These are phyloP conservation scores for Clathrospora elynae DNA, from an alignment of 2,329 filamentous ascomycete species.

Conservation along the genomic window DNA sequence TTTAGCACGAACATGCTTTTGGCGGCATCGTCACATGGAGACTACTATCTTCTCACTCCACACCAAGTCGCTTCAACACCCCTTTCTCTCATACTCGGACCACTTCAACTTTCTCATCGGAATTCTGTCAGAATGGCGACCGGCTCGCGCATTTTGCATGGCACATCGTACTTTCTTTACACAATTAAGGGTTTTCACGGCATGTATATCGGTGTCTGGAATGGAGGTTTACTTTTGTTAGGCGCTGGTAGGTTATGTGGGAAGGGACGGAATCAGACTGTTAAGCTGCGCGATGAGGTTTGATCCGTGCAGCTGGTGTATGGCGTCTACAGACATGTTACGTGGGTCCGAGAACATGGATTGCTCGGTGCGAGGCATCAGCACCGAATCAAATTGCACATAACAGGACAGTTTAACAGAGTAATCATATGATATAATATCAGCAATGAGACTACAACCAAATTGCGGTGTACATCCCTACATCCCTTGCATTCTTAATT, in stretches of 20 bases:
- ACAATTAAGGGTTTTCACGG: too few relatives aligned
- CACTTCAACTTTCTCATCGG: too few relatives aligned
- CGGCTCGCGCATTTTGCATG: too few relatives aligned
- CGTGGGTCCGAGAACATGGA: not conserved
- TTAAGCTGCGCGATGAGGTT: constrained; percentile 3
- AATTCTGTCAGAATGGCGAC: too few relatives aligned
- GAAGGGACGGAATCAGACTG: constrained; percentile 7
- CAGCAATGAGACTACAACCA: not conserved
- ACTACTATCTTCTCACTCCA: not conserved
- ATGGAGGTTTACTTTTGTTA: too few relatives aligned
- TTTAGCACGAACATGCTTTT: not conserved
- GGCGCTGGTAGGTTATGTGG: not conserved
- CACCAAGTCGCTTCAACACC: not conserved
- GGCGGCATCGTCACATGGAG: constrained; percentile 1
- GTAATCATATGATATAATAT: constrained; percentile 3
- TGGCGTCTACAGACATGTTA: constrained; percentile 6
- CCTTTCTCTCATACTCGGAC: not conserved
- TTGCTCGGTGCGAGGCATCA: not conserved
- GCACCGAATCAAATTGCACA: constrained; percentile 8
- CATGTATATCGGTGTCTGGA: too few relatives aligned
- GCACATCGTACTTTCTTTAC: too few relatives aligned
- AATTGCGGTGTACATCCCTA: constrained; percentile 1
- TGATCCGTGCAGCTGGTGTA: constrained; percentile 5
- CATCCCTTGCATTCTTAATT: constrained; percentile 1
- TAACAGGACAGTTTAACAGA: constrained; percentile 1